Base-by-base conservation (phyloP, 768 basidiomycete genomes). In the Goffeauzyma gilvescens region DNA sequence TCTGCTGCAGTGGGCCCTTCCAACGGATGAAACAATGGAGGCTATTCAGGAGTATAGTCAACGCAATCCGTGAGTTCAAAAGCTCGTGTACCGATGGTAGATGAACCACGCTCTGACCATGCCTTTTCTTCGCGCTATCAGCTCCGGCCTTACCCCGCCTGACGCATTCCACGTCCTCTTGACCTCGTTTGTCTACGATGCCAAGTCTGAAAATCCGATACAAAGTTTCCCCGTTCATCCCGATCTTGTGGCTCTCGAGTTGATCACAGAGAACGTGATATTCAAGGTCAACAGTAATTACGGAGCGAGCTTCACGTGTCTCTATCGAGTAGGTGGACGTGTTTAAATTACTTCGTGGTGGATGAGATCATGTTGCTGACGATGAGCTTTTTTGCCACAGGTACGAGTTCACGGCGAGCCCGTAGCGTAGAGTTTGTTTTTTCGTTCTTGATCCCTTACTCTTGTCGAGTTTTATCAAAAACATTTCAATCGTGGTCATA, bases 231-330 rank as follows among this genome's bases (percentile, higher is more conserved):
- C 76, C n/a, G 74, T 82, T 15, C 69, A 71, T 1, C 65, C 69
- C 42, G 78, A 78, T 41, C 70, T 89, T 26, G 69, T 66, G 44
- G 73, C 73, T 6, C 69, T 87, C 6, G 77, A 71, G 6, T 66
- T 93, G 31, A 84, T 87, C 60, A 79, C 90, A 54, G 82, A 82
- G 2, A 67, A 90, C 40, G 81, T 95, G 21, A 75, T 79, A 46
- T 68, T 93, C 57, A 68, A 74, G 49, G 68, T 96, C 52, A 70
- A 75, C 64, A 79, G 68, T 57, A 96, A 95, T 58, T 95, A 86
- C 79, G 90, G 89, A 31, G 69, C 71, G 5, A 75, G 79, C 44
- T 83, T 72, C 58, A 93, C 89, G 0, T 96, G 90, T 63, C 63
- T 96, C 28, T 96, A 64, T 37, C 50, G 59, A 42, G 62, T 61